Evolutionary conservation across 1,284 basidiomycete species (phyloP).

Genomic region (Irpex sp.): DNA sequence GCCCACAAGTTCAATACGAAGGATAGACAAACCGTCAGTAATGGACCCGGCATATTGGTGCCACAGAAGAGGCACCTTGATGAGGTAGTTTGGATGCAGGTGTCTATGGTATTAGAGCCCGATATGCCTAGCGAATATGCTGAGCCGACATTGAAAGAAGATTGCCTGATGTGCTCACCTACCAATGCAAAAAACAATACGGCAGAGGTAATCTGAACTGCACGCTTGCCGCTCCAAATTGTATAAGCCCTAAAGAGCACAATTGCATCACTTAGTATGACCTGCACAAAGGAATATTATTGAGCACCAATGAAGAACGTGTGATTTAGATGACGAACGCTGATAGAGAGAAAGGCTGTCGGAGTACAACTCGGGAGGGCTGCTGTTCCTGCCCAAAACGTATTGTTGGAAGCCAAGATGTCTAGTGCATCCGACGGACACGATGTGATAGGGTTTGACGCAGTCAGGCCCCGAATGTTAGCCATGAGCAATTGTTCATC

Average conservation of each 20-base stretch:
- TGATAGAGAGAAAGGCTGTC: not conserved
- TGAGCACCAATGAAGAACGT: not conserved
- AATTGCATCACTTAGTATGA: not conserved
- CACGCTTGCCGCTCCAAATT: not conserved
- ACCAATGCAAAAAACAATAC: not conserved
- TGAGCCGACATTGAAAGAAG: not conserved
- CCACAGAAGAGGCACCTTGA: too few species aligned
- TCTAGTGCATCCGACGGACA: too few species aligned
- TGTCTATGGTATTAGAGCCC: not conserved
- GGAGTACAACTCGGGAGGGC: too few species aligned
- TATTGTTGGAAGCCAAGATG: too few species aligned
- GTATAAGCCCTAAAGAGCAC: not conserved
- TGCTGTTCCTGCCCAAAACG: too few species aligned
- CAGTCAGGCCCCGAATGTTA: not conserved
- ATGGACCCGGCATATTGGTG: not conserved
- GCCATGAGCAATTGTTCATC: not conserved
- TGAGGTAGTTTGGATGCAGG: not conserved
- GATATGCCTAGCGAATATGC: not conserved
- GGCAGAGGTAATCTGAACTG: not conserved
- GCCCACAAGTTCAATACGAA: not conserved
- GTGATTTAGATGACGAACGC: not conserved
- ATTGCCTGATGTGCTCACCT: not conserved
- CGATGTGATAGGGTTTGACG: too few species aligned
- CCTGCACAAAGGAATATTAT: not conserved
- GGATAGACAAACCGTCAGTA: not conserved